phyloP scores from a whole-genome alignment of 345 rosid species.

The Lepidium africanum region DNA sequence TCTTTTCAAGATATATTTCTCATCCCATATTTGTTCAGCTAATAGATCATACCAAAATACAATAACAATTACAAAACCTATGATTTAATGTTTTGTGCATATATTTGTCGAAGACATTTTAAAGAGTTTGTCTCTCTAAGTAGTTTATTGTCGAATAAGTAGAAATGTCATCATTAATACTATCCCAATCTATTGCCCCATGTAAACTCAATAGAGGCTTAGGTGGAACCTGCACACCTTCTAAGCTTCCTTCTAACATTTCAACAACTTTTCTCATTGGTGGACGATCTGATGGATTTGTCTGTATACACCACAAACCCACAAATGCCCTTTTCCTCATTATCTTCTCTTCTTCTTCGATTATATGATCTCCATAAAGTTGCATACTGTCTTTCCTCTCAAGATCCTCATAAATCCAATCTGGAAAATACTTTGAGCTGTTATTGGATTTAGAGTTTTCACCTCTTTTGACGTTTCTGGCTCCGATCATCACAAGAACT shows the following conservation, averaged over 20 bases:
- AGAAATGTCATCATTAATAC: too few species aligned
- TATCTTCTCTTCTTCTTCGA: constrained; percentile 11
- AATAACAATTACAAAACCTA: too few species aligned
- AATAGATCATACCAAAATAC: too few species aligned
- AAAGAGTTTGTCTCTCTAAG: too few species aligned
- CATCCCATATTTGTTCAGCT: too few species aligned
- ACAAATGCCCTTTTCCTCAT: constrained; percentile 29
- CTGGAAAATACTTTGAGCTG: constrained; percentile 13
- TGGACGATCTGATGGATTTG: constrained; percentile 40
- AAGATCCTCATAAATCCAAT: constrained; percentile 17
- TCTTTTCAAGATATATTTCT: too few species aligned
- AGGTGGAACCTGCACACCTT: constrained; percentile 12
- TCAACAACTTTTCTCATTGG: constrained; percentile 32
- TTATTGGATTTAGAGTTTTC: not conserved
- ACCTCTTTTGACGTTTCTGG: too few species aligned
- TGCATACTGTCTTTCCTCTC: constrained; percentile 11
- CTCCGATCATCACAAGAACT: not conserved
- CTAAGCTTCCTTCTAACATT: constrained; percentile 30
- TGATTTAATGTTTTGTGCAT: too few species aligned
- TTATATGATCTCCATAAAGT: not conserved
- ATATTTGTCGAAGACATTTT: too few species aligned
- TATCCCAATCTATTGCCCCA: too few species aligned
- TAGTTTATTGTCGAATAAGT: too few species aligned
- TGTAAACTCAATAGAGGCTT: constrained; percentile 9
- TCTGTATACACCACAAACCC: constrained; percentile 44